Evolutionary conservation across 345 rosid genomes (phyloP), one percentile per base, ranked within the genome.

Genomic region (Murraya paniculata): DNA sequence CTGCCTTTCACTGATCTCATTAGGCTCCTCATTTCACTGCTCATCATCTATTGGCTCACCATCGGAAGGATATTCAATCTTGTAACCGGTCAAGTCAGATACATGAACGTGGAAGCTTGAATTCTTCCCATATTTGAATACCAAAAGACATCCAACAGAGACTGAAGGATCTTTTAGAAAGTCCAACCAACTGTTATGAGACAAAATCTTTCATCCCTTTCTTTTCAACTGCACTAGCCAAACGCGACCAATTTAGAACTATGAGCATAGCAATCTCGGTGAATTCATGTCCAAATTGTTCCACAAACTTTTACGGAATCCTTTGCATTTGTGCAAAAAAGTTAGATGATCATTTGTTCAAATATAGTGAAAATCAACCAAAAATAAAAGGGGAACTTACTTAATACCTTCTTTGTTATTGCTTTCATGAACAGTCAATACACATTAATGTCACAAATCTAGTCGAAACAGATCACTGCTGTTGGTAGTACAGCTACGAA

Each of bases 101-200:
- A 83, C 78, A 57, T 45, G 48, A 62, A 85, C 79, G n/a, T 73
- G 62, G 74, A 82, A 88, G 60, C 56, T 74, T 33, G 82, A 84
- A 36, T 45, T 41, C 9, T 87, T 82, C 56, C 64, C 79, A 27
- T 84, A 85, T 72, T 68, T 66, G 79, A 88, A 88, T 65, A 84
- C 79, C 64, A 85, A 69, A 33, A 80, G 72, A 65, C 76, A 77
- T 4, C 86, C 87, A 4, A 30, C 9, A 61, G 77, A 18, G 8
- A 88, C 80, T 28, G 83, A 76, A 59, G 84, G 66, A 50, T 78
- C 77, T n/a, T 80, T 71, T 7, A 72, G 70, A 61, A 87, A 84
- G 8, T 84, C 78, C 24, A 78, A 81, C 87, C 87, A 87, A 35
- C 81, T 85, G 27, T 81, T 79, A 13, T 87, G 85, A 71, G 83